Conservation (phyloP, 2,329 filamentous ascomycete genomes). For the Aspergillus aculeatus region DNA sequence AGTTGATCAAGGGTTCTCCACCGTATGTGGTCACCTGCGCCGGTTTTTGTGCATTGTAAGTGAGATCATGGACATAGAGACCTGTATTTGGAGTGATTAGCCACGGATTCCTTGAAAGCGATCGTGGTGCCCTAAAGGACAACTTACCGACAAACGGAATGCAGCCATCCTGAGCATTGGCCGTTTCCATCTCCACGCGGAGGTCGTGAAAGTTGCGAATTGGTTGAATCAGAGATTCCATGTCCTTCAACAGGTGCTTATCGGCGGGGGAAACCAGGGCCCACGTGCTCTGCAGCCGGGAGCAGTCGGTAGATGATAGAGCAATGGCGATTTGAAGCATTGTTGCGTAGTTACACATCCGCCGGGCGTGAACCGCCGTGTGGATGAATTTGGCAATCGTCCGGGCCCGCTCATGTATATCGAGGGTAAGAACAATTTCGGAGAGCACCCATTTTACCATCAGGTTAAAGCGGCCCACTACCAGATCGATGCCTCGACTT, state of each 20-base stretch:
- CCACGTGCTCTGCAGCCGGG: conserved; percentile 60
- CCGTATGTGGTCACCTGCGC: conserved; percentile 51
- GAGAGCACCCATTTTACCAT: conserved; percentile 67
- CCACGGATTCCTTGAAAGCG: neutral
- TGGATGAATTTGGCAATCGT: conserved; percentile 64
- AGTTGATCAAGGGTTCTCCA: conserved; percentile 62
- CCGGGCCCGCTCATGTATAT: conserved; percentile 57
- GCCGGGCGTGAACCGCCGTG: conserved; percentile 58
- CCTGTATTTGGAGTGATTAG: conserved; percentile 35
- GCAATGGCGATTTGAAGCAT: conserved; percentile 66
- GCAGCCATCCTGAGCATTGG: conserved; percentile 58
- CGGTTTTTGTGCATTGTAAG: conserved; percentile 66
- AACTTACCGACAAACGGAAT: conserved; percentile 63
- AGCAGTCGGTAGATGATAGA: conserved; percentile 58
- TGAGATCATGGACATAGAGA: conserved; percentile 65
- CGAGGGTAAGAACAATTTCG: conserved; percentile 59
- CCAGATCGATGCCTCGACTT: conserved; percentile 60
- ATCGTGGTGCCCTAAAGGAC: neutral
- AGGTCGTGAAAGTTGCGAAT: conserved; percentile 64
- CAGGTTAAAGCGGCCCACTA: conserved; percentile 65
- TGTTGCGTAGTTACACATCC: conserved; percentile 63
- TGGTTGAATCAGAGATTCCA: conserved; percentile 62
- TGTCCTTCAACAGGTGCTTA: conserved; percentile 54
- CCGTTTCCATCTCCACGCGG: conserved; percentile 63
- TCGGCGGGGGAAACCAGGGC: conserved; percentile 55